phyloP scores from a whole-genome alignment of 495 filamentous ascomycete species.

The Aspergillus incahuasiensis region DNA sequence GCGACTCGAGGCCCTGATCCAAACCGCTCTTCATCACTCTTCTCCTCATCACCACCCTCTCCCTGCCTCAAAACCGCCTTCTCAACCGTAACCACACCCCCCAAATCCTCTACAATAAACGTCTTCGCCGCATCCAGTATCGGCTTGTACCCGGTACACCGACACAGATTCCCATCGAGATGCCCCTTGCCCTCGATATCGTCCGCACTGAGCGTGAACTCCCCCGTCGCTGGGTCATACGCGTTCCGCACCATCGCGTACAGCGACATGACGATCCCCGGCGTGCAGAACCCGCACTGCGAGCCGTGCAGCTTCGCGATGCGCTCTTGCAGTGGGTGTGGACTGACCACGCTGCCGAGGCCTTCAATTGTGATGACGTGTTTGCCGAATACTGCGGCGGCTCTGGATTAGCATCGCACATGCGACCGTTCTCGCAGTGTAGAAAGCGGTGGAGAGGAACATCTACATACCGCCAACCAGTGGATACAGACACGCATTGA shows the following conservation, averaged over 20 bases:
- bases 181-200: slow-evolving; percentile 70
- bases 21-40: too few relatives aligned
- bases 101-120: slow-evolving; percentile 43
- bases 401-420: background rate
- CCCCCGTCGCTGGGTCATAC: slow-evolving; percentile 40
- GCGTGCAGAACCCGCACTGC: slow-evolving; percentile 86
- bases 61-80: background rate
- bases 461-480: slow-evolving; percentile 54
- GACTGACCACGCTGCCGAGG: slow-evolving; percentile 78
- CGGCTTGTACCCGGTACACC: slow-evolving; percentile 91
- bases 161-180: slow-evolving; percentile 92
- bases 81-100: slow-evolving; percentile 16
- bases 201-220: slow-evolving; percentile 47
- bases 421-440: too few relatives aligned
- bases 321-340: slow-evolving; percentile 88
- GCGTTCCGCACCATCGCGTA: slow-evolving; percentile 72
- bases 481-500: slow-evolving; percentile 91
- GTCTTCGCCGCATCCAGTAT: slow-evolving; percentile 85
- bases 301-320: slow-evolving; percentile 69
- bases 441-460: too few relatives aligned
- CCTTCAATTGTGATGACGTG: slow-evolving; percentile 99
- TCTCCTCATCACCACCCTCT: background rate
- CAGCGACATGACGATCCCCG: slow-evolving; percentile 87
- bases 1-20: too few relatives aligned
- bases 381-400: slow-evolving; percentile 71